Evolutionary conservation across 495 filamentous ascomycete genomes (phyloP), one percentile per base, ranked within the genome.

Genomic region (Cercophora samala): DNA sequence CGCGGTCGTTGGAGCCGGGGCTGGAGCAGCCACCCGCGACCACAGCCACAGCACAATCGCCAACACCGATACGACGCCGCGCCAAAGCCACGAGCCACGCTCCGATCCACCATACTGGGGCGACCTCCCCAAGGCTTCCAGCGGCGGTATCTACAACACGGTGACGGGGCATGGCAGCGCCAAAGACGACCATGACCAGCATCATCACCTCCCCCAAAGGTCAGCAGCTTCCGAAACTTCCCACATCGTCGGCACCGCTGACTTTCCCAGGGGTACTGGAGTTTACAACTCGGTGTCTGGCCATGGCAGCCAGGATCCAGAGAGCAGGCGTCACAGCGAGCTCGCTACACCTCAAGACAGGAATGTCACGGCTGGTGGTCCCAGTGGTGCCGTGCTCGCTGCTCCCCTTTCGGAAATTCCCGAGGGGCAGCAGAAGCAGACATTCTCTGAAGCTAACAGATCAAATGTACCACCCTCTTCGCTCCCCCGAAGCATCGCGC

Each of bases 161-260:
- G 78, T 82, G 13, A 72, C 71, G 4, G 80, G 80, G 18, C 80
- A 82, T 42, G 80, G 80, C 5, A 82, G 80, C 63, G 53, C 77
- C 56, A 69, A 72, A 8, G 75, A 77, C 56, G 71, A 71, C 62
- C 71, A 78, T 32, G 69, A 63, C 0, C 69, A 79, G 22, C 78
- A 79, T 58, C 72, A 76, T 24, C 55, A 67, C 59, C 6, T 73
- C 23, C 68, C 66, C 6, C 51, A 66, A 51, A 66, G 64, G 65
- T 73, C 74, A 66, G 60, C 64, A 25, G 25, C 17, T 17, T 42
- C 70, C 11, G 64, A 65, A 22, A 64, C 32, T 37, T 70, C 73
- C 18, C 69, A 72, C 26, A 66, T 78, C 37, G 25, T 63, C 9
- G 69, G 70, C n/a, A 37, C 63, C 4, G 29, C 70, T 32, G 68